Evolutionary conservation across 805 yeast genomes (phyloP), one percentile per base, ranked within the genome.

Genomic region (Ogataea degrootiae): DNA sequence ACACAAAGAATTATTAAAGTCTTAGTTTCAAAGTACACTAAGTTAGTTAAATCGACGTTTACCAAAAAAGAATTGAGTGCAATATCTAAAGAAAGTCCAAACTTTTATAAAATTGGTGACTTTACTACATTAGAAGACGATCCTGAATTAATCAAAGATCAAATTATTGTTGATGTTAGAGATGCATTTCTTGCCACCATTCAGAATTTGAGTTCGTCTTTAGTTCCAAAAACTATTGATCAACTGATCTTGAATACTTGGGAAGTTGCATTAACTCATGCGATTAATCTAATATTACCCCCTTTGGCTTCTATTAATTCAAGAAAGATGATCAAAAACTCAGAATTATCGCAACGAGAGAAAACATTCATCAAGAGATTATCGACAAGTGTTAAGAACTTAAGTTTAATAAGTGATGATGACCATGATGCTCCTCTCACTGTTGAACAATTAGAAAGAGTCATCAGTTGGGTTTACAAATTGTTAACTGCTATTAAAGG

Each of bases 391-490:
- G 43, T 50, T 26, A 53, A 43, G 34, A 47, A 34, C 21, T 11
- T 49, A 38, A 42, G 39, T 16, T 11, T 49, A n/a, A 35, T 17
- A 17, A 21, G 21, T 11, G 35, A 31, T 1, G 34, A 34, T 5
- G n/a, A 31, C 5, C 35, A 23, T 1, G 42, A 37, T 7, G 5
- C 36, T 5, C 41, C 45, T 14, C 22, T 45, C 6, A 43, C 52
- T 7, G 31, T 39, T 12, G 42, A 46, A 19, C 52, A 52, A 19
- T 26, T 53, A 31, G 57, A 56, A 39, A 42, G 60, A 33, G 45
- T 51, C 19, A 44, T 54, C n/a, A 46, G 54, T 40, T 56, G 60
- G 60, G 51, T 53, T 5, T 56, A 50, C 47, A 54, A 46, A 42
- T 40, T 54, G 6, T 50, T 53, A 42, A 44, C 39, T 3, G 31